Base-by-base conservation (phyloP, 2,329 filamentous ascomycete genomes). In the Rhynchosporium agropyri region DNA sequence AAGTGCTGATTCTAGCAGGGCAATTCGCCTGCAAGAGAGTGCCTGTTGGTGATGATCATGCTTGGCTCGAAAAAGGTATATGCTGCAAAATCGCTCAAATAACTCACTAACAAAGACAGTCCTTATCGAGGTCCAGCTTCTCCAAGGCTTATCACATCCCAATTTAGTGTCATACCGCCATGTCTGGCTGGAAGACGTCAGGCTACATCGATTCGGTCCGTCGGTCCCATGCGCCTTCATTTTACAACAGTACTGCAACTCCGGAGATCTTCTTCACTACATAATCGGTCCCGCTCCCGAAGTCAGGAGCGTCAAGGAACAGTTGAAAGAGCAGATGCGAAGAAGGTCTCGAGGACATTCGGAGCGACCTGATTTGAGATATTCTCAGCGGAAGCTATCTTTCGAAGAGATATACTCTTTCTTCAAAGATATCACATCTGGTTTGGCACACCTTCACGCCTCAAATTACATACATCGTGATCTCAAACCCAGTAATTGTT, bases 351-450 rank as follows among this genome's bases (percentile, higher is more conserved):
- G 87, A 71, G 91, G 91, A 0, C 86, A 92, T 49, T 75, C 83
- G 2, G 91, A 96, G 49, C 79, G 81, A 0, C 85, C 69, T 20
- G 64, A 71, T 63, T 12, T 69, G 28, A 64, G 58, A 20, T 51
- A 61, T 7, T 48, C 60, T 6, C 70, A 70, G 49, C 67, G 73
- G 46, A 74, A 74, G 55, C 61, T 91, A 50, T 82, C 86, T 0
- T 91, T 97, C 64, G 94, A 98, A 64, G 91, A 98, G 71, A 98
- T 99, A 29, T 97, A 96, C 76, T 96, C 93, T 0, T 90, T 98
- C 66, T 99, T 99, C 80, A 90, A 89, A 72, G 95, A 99, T 73
- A 94, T 99, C 65, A 95, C 94, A 0, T 93, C 92, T 0, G 95
- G 95, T 0, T 80, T 99, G 20, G 90, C 92, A 50, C 94, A 97